phyloP scores from a whole-genome alignment of 352 stramenopile species.

The Blastocystis sp. region DNA sequence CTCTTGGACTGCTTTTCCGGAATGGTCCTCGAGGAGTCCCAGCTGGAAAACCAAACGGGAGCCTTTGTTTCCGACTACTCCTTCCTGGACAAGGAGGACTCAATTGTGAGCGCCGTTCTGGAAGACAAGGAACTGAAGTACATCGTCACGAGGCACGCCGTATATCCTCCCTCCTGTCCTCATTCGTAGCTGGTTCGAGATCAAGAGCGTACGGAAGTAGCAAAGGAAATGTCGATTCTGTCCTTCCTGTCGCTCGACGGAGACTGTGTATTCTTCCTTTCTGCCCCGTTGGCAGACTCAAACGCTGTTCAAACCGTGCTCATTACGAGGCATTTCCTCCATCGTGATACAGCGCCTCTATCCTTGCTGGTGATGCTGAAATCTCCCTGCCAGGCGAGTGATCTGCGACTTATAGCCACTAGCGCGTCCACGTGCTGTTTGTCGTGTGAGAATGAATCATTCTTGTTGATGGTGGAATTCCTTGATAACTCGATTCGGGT shows the following conservation, averaged over 20 bases:
- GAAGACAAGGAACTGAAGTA: neutral
- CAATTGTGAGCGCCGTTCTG: neutral
- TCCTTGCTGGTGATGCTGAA: neutral
- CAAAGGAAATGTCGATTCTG: neutral
- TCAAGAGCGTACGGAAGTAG: neutral
- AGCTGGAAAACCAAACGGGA: neutral
- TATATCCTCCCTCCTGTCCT: neutral
- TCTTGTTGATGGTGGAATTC: neutral
- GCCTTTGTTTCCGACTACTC: neutral
- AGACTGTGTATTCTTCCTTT: neutral
- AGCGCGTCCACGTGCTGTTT: neutral
- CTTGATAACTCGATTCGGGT: too few relatives aligned
- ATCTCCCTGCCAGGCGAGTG: neutral
- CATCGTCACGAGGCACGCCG: neutral
- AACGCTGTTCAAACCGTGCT: too few relatives aligned
- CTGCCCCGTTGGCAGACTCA: too few relatives aligned
- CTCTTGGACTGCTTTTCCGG: neutral
- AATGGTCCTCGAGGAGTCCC: neutral
- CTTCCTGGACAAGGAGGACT: neutral
- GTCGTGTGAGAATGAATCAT: neutral
- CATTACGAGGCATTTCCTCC: too few relatives aligned
- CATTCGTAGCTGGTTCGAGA: neutral
- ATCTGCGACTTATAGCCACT: neutral
- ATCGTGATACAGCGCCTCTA: too few relatives aligned
- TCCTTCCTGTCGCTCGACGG: neutral